Base-by-base conservation (phyloP, 768 basidiomycete species). In the Lanmaoa pseudosensibilis region DNA sequence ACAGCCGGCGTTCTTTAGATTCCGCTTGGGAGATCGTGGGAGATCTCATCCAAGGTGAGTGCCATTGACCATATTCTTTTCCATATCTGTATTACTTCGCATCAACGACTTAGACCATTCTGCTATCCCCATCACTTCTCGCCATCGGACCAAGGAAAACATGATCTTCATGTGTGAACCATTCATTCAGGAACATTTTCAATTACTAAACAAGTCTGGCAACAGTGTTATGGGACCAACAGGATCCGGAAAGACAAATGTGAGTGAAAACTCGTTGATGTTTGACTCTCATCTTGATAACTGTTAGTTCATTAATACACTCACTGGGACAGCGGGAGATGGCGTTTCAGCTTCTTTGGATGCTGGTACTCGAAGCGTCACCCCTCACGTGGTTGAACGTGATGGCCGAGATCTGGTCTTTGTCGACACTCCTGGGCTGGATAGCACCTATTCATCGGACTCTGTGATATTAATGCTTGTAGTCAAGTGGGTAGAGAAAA, bases 191-290 rank as follows among this genome's bases (percentile, higher is more conserved):
- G 11, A 8, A 27, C 27, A 3, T 27, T 27, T 4, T 40, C 1
- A 39, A n/a, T 15, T 9, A 3, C 48, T 40, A 32, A 56, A 8
- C 15, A 27, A 5, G 3, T 27, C 30, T 25, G 13, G 21, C 12
- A 23, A 47, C 5, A 55, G 52, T n/a, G 13, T 54, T 1, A 41
- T 59, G 38, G 52, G 49, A 21, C 16, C 39, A 8, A 56, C 46
- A 18, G 49, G 57, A 25, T 54, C 57, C 0, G 57, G 57, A 50
- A 58, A 58, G 38, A 55, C 53, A 2, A 54, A 32, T 7, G 56
- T 57, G 25, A 49, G 30, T 25, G 2, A 2, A n/a, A 8, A 33
- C 12, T 3, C 21, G 7, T 18, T 32, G 8, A 2, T 1, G 15
- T 23, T 19, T 5, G n/a, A 21, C 4, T 2, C 13, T 16, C 11